These are phyloP conservation scores for Zygoascus biomembranicola DNA, from an alignment of 805 yeast genomes.

Conservation along the genomic window DNA sequence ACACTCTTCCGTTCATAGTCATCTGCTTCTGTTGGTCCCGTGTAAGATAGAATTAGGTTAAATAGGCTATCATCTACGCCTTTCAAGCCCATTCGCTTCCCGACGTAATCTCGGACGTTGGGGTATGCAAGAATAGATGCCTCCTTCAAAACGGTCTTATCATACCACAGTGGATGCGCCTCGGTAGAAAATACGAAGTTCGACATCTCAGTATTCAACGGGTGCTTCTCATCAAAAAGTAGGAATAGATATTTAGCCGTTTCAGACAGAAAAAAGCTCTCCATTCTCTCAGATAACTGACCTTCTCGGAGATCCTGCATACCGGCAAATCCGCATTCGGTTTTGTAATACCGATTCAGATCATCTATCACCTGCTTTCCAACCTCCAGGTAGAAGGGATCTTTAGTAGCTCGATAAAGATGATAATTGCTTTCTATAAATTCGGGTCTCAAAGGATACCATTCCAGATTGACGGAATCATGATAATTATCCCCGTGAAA, in stretches of 20 bases:
- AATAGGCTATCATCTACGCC: neutral
- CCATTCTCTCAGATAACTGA: slow-evolving; percentile 72
- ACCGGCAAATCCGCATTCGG: slow-evolving; percentile 78
- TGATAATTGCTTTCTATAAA: slow-evolving; percentile 83
- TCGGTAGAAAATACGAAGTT: slow-evolving; percentile 68
- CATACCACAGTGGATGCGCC: slow-evolving; percentile 84
- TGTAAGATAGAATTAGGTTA: neutral
- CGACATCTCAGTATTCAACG: slow-evolving; percentile 35
- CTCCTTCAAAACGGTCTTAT: slow-evolving; percentile 26
- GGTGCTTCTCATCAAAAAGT: slow-evolving; percentile 62
- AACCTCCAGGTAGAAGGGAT: slow-evolving; percentile 70
- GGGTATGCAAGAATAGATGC: slow-evolving; percentile 15
- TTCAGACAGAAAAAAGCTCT: slow-evolving; percentile 81
- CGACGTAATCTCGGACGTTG: neutral
- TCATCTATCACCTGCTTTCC: slow-evolving; percentile 60
- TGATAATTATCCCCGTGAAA: neutral
- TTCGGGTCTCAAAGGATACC: slow-evolving; percentile 93
- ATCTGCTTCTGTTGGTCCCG: neutral
- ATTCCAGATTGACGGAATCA: slow-evolving; percentile 49
- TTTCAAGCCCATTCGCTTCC: neutral
- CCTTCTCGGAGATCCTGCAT: slow-evolving; percentile 59
- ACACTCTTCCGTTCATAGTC: neutral
- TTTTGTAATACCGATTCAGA: slow-evolving; percentile 43
- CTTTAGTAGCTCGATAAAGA: slow-evolving; percentile 73
- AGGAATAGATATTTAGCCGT: slow-evolving; percentile 76